A percentile compares a stretch with the other conserved stretches of the same genome.
Conservation (phyloP, 768 basidiomycete genomes). For the Mycena maculata region DNA sequence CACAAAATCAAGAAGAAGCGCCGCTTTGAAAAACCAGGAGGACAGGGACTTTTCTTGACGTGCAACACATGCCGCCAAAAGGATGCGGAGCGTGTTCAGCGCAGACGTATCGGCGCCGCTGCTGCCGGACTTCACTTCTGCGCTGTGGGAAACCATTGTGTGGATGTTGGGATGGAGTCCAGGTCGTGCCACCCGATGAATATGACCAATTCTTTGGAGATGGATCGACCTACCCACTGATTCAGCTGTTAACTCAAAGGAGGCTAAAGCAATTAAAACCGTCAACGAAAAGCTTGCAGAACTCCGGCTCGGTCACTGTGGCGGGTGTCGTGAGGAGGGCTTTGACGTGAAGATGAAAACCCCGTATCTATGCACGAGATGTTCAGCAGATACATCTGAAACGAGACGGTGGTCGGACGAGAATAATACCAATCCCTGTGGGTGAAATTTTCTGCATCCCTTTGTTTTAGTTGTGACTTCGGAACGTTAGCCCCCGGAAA, state of each 20-base stretch:
- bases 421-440: constrained; percentile 18
- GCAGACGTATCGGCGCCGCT: not conserved
- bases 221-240: constrained; percentile 10
- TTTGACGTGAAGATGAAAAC: constrained; percentile 11
- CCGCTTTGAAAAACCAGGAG: not conserved
- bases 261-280: not conserved
- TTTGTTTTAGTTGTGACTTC: not conserved
- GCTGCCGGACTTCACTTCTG: not conserved
- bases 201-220: constrained; percentile 6
- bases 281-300: not conserved
- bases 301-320: not conserved
- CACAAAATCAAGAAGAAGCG: not conserved
- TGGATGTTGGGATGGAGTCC: not conserved
- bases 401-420: constrained; percentile 4
- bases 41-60: not conserved
- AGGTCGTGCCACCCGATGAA: not conserved
- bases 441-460: not conserved
- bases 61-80: not conserved
- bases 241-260: not conserved
- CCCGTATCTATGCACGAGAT: not conserved
- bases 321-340: constrained; percentile 17
- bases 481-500: not conserved
- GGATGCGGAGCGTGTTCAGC: not conserved
- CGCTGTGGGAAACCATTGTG: not conserved
- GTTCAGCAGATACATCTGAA: not conserved